These are phyloP conservation scores for Sporothrix pallida DNA, from an alignment of 2,329 filamentous ascomycete species.

Conservation along the genomic window DNA sequence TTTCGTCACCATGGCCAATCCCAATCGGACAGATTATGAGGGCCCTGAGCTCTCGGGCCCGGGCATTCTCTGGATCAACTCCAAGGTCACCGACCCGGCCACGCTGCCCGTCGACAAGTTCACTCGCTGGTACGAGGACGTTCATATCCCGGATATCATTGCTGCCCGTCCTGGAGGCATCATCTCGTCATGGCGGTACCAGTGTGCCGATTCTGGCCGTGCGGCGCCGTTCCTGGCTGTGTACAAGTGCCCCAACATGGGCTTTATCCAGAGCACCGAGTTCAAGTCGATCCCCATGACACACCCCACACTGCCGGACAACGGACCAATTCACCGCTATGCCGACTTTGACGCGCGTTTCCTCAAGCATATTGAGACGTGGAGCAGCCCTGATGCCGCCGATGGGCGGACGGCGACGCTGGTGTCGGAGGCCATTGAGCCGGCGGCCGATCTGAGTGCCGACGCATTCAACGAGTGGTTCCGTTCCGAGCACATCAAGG, in stretches of 20 bases:
- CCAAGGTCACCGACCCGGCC: conserved; percentile 25
- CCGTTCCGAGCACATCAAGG: conserved; percentile 22
- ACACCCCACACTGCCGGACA: conserved; percentile 24
- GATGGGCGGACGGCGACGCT: conserved; percentile 15
- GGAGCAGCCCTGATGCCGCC: neutral
- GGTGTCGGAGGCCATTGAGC: conserved; percentile 30
- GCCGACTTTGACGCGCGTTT: conserved; percentile 27
- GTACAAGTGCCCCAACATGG: conserved; percentile 34
- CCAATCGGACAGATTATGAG: conserved; percentile 27
- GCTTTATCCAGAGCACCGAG: conserved; percentile 27
- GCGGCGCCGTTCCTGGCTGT: conserved; percentile 36
- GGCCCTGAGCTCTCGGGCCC: conserved; percentile 24
- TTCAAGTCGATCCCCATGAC: conserved; percentile 31
- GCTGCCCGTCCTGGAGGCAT: conserved; percentile 37
- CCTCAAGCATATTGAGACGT: conserved; percentile 26
- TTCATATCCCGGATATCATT: conserved; percentile 40
- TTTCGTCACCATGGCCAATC: conserved; percentile 22
- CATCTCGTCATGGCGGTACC: conserved; percentile 37
- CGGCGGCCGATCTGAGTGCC: neutral
- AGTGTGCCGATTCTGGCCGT: conserved; percentile 32
- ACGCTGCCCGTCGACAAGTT: conserved; percentile 32
- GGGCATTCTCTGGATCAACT: conserved; percentile 35
- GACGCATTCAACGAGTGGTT: conserved; percentile 29
- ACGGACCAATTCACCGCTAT: conserved; percentile 20
- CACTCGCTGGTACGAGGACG: conserved; percentile 37